Percentiles rank a stretch among this genome's conserved stretches.
phyloP scores from a whole-genome alignment of 106 monocot genomes.

The Posidonia australis region DNA sequence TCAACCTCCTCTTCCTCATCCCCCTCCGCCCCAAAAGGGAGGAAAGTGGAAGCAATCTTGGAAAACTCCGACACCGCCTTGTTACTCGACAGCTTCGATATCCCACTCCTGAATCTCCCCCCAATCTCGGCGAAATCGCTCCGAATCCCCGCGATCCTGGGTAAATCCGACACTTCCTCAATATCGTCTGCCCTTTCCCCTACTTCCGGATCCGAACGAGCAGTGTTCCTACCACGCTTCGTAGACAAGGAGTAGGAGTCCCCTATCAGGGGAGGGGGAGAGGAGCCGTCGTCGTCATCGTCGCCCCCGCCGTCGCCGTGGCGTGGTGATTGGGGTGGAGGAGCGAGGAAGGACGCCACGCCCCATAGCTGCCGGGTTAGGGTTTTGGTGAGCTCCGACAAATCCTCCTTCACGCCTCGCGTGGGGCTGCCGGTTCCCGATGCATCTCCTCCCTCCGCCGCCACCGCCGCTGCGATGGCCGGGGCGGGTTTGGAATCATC shows the following conservation, averaged over 20 bases:
- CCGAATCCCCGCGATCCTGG: slow-evolving; percentile 40
- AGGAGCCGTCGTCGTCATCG: background rate
- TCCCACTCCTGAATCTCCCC: slow-evolving; percentile 57
- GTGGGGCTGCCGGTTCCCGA: slow-evolving; percentile 14
- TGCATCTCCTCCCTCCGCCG: background rate
- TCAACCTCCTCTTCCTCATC: slow-evolving; percentile 38
- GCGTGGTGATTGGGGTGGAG: slow-evolving; percentile 29
- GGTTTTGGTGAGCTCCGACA: slow-evolving; percentile 79
- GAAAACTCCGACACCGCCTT: slow-evolving; percentile 63
- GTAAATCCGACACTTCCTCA: slow-evolving; percentile 15
- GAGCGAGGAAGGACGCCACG: slow-evolving; percentile 87
- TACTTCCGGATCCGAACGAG: slow-evolving; percentile 1
- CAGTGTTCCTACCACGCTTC: too few relatives aligned
- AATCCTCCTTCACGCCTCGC: slow-evolving; percentile 73
- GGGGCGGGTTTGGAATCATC: background rate
- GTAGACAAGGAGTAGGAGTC: too few relatives aligned
- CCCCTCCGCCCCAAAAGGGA: slow-evolving; percentile 42
- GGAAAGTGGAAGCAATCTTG: slow-evolving; percentile 65
- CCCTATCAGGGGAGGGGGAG: slow-evolving; percentile 3
- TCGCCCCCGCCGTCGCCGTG: background rate
- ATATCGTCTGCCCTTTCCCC: slow-evolving; percentile 7
- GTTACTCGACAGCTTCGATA: slow-evolving; percentile 57
- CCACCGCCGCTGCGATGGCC: background rate
- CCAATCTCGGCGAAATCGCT: slow-evolving; percentile 82
- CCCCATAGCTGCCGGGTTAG: slow-evolving; percentile 79